Base-by-base conservation (phyloP, 768 basidiomycete species). In the Tephrocybe sp. region DNA sequence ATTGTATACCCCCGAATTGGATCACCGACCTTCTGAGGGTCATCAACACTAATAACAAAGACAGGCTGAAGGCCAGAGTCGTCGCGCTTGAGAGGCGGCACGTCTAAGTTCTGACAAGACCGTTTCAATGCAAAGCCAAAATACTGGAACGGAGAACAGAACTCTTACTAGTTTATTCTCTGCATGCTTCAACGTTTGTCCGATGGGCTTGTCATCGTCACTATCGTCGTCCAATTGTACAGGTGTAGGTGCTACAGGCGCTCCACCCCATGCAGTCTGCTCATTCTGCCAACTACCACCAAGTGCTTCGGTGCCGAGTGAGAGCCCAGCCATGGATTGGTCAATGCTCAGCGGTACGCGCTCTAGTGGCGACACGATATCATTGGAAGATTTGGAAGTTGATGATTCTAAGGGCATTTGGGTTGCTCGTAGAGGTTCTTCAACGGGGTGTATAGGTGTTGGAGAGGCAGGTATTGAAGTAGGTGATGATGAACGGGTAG, bases 11-110 rank as follows among this genome's bases (percentile, higher is more conserved):
- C 83, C 51, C 91, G 86, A 42, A 98, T 91, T 1, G 94, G 91
- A 62, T 95, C 93, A n/a, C 97, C 97, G 38, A 98, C 90, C 60
- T 90, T 92, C 58, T 98, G 94, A 4, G 97, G 97, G 68, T 99
- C 97, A 47, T 93, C 90, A n/a, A 99, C 93, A 0, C 88, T 82
- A 57, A 99, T 92, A 7, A 80, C 67, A 65, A 97, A 98, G 21
- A 88, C 73, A 18, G 90, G 88, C 50, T 78, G 81, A 32, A 86
- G 60, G 1, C 75, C 75, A 48, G 74, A 78, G 45, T 83, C 71
- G 43, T 68, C 65, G 49, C 68, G 68, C 25, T 50, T 51, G 4
- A 61, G 43, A 36, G 55, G 45, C 20, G 51, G 52, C 37, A 56
- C 18, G 48, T 58, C 51, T 33, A 47, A 45, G 36, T 50, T 17